Base-by-base conservation (phyloP, 1,284 basidiomycete genomes). In the Ceratobasidium sp. region DNA sequence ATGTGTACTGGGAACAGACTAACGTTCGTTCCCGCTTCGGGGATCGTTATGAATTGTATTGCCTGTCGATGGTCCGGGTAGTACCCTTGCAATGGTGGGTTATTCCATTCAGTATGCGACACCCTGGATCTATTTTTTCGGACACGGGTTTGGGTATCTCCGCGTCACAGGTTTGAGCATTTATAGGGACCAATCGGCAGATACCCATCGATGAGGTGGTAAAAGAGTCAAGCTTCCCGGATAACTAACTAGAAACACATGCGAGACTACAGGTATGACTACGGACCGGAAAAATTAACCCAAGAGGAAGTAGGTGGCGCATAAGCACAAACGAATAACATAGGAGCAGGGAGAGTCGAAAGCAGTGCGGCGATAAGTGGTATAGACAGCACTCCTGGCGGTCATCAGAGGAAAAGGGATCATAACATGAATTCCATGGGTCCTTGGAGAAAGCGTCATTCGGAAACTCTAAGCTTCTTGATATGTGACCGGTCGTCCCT, bases 301-400 rank as follows among this genome's bases (percentile, higher is more conserved):
- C 58, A 23, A 23, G 21, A 33, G 53, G 14, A 47, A 50, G 25
- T 29, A 27, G 52, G 52, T 54, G 29, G 30, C 27, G 29, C 62
- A 56, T 56, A 36, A 46, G 27, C 16, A 42, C 8, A 44, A 21
- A 41, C 14, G n/a, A 66, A 66, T 66, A 66, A 66, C 52, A 66
- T 54, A 54, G 30, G 11, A 66, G 27, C 46, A 27, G 47, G 16
- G 30, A 50, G 59, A 25, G 25, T 54, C 50, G 52, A 47, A 25
- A 66, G 62, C 62, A 66, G 62, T 56, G 52, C 50, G 33, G 25
- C 16, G 23, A 36, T 29, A n/a, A 30, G 39, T 36, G 52, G 62
- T 56, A 66, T 66, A 66, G 46, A 56, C 29, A 56, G 29, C 52
- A 54, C 52, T 66, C 41, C 62, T 66, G 62, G 21, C 52, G 42